A percentile compares a stretch with the other conserved stretches of the same genome.
phyloP scores from a whole-genome alignment of 73 alveolate genomes.

The Breviolum minutum region DNA sequence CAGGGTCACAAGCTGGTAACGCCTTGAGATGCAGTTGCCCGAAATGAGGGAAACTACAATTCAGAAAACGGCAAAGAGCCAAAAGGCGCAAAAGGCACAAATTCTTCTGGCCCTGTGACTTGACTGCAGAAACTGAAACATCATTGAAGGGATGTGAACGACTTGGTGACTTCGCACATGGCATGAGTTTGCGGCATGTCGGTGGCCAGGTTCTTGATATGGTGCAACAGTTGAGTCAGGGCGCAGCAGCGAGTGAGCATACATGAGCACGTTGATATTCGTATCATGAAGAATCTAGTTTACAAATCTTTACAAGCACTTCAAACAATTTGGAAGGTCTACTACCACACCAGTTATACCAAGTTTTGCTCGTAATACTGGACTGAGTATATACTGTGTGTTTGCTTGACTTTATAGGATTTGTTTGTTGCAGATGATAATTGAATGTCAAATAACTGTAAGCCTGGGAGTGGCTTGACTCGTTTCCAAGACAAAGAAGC shows the following conservation, averaged over 20 bases:
- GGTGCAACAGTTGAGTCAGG: background rate
- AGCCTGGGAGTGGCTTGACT: background rate
- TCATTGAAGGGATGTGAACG: too few relatives aligned
- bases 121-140: background rate
- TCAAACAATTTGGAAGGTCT: too few relatives aligned
- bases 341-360: too few relatives aligned
- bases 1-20: too few relatives aligned
- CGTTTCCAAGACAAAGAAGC: background rate
- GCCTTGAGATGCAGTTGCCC: background rate
- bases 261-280: background rate
- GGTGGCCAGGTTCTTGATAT: background rate
- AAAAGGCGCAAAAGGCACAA: background rate
- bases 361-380: too few relatives aligned
- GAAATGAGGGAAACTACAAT: slow-evolving; percentile 10
- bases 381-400: too few relatives aligned
- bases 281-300: background rate
- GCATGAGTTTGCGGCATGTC: too few relatives aligned
- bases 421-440: background rate
- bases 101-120: background rate
- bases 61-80: background rate
- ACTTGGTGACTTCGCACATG: too few relatives aligned
- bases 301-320: too few relatives aligned
- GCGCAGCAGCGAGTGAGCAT: background rate
- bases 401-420: background rate
- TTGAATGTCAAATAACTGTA: background rate